Evolutionary conservation across 306 rosid genomes (phyloP).

Genomic region (Echinosophora koreensis): DNA sequence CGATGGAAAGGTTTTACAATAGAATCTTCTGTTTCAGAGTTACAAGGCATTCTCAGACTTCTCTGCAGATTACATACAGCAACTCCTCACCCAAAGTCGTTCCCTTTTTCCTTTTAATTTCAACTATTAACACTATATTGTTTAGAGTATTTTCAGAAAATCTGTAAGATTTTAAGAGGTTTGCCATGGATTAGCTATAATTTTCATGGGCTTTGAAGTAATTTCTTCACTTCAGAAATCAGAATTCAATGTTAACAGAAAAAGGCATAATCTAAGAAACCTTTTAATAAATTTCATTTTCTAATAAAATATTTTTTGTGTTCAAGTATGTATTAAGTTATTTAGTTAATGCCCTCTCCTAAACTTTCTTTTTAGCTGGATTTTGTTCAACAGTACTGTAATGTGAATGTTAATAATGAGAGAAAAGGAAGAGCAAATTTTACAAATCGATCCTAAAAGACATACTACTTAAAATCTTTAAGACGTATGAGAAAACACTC

Average conservation of each 20-base stretch:
- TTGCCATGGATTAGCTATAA: not conserved
- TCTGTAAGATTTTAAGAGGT: not conserved
- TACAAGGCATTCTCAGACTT: not conserved
- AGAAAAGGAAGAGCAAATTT: slow-evolving; percentile 24
- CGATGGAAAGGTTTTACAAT: not conserved
- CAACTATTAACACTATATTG: not conserved
- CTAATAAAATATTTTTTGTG: not conserved
- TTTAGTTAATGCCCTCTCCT: not conserved
- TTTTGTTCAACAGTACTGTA: not conserved
- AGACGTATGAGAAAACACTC: slow-evolving; percentile 44
- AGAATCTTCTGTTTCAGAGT: not conserved
- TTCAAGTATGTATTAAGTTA: slow-evolving; percentile 12
- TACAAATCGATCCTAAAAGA: slow-evolving; percentile 5
- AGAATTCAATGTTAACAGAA: slow-evolving; percentile 5
- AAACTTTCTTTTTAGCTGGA: not conserved
- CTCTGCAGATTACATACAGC: not conserved
- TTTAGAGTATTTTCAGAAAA: not conserved
- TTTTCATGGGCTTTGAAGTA: not conserved
- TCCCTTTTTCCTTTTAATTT: not conserved
- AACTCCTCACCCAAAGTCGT: not conserved
- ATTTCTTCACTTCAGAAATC: slow-evolving; percentile 14
- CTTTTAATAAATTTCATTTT: not conserved
- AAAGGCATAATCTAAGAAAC: not conserved
- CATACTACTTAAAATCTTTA: not conserved
- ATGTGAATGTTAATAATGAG: not conserved